Conservation (phyloP, 2,329 filamentous ascomycete species). For the Aspergillus sp. region DNA sequence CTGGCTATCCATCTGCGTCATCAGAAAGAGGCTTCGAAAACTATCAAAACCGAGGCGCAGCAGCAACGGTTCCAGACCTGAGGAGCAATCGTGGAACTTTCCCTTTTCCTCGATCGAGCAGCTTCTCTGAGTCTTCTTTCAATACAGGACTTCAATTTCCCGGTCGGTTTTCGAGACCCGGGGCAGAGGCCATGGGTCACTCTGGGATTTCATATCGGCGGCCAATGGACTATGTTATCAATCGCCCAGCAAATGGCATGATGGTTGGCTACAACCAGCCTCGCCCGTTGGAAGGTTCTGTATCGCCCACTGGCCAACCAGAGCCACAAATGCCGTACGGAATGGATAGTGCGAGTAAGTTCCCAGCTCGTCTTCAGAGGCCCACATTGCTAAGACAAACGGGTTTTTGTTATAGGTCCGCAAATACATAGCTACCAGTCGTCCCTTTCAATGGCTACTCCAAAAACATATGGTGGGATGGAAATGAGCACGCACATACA, state of each 20-base stretch:
- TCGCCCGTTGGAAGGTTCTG: slow-evolving; percentile 32
- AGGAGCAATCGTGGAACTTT: slow-evolving; percentile 28
- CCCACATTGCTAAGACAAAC: neutral
- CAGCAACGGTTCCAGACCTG: slow-evolving; percentile 30
- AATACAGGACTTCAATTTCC: slow-evolving; percentile 30
- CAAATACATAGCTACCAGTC: slow-evolving; percentile 31
- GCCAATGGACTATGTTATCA: slow-evolving; percentile 30
- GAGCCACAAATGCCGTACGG: slow-evolving; percentile 27
- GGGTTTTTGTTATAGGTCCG: slow-evolving; percentile 21
- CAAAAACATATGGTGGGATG: slow-evolving; percentile 26
- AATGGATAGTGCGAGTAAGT: slow-evolving; percentile 30
- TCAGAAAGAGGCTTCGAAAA: slow-evolving; percentile 28
- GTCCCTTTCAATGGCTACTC: slow-evolving; percentile 27
- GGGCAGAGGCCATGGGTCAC: slow-evolving; percentile 22
- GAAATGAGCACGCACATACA: slow-evolving; percentile 30
- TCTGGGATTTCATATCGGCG: slow-evolving; percentile 29
- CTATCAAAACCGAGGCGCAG: slow-evolving; percentile 25
- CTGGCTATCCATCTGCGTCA: slow-evolving; percentile 33
- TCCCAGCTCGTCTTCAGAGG: neutral
- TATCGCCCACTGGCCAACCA: slow-evolving; percentile 34
- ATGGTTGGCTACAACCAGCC: slow-evolving; percentile 30
- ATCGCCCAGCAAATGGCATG: slow-evolving; percentile 26
- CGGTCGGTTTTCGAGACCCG: slow-evolving; percentile 27
- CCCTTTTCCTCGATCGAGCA: slow-evolving; percentile 35
- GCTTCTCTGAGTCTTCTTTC: slow-evolving; percentile 35